These are phyloP conservation scores for Rhodotorula sp. DNA, from an alignment of 1,284 basidiomycete genomes.

Conservation along the genomic window DNA sequence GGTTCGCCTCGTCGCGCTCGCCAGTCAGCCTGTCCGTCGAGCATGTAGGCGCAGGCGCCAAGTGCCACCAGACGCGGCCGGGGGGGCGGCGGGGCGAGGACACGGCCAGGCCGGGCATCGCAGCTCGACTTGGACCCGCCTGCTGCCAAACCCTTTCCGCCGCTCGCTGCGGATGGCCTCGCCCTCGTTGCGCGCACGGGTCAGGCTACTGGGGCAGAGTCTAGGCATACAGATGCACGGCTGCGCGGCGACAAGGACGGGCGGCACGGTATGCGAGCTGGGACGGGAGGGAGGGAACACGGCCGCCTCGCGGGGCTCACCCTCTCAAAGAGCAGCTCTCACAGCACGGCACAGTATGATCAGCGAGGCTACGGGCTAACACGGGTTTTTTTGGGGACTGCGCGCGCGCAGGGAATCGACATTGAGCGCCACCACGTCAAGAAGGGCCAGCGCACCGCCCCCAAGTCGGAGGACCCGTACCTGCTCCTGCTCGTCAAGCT, in stretches of 20 bases:
- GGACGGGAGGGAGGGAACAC: not conserved
- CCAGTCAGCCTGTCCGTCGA: no score
- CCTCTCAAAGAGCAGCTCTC: no score
- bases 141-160: not conserved
- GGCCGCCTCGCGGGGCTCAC: not conserved
- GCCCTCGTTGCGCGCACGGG: not conserved
- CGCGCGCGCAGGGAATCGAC: slow-evolving; percentile 81
- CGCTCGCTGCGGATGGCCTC: not conserved
- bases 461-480: slow-evolving; percentile 99
- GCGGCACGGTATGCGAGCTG: no score
- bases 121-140: not conserved
- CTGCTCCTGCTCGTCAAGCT: slow-evolving; percentile 98
- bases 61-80: no score
- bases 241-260: no score
- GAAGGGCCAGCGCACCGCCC: slow-evolving; percentile 91
- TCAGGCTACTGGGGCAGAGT: no score
- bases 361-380: no score
- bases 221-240: no score
- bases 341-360: no score
- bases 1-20: not conserved
- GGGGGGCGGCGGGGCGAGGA: not conserved
- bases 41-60: no score
- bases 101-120: not conserved
- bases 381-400: no score
- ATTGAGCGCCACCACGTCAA: slow-evolving; percentile 94